Percentiles rank a stretch among this genome's conserved stretches.
phyloP scores from a whole-genome alignment of 1,139 yeast species.

The Kurtzmaniella quercitrusa region DNA sequence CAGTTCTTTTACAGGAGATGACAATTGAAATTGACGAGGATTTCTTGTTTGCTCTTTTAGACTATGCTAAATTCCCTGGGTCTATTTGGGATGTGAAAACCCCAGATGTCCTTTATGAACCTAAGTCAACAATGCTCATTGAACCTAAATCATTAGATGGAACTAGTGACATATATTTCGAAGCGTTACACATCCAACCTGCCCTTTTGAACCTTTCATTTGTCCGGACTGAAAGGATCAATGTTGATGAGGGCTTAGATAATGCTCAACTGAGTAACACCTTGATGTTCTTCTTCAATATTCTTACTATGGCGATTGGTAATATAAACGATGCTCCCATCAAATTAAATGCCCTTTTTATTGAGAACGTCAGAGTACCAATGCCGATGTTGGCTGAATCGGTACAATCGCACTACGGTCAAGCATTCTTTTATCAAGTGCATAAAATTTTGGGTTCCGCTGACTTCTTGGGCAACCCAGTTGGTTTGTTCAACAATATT shows the following conservation, averaged over 20 bases:
- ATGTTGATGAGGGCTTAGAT: constrained; percentile 44
- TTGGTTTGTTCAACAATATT: constrained; percentile 87
- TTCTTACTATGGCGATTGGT: constrained; percentile 94
- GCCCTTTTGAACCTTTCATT: constrained; percentile 84
- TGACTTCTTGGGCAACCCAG: constrained; percentile 94
- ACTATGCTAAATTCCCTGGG: constrained; percentile 69
- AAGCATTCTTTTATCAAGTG: constrained; percentile 85
- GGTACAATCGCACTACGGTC: constrained; percentile 82
- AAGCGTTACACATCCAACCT: constrained; percentile 89
- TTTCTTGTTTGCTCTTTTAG: constrained; percentile 76
- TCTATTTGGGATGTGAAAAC: constrained; percentile 58
- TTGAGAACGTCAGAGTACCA: constrained; percentile 89
- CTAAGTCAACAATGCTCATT: constrained; percentile 39
- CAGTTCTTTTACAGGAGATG: constrained; percentile 83
- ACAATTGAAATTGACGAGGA: constrained; percentile 93
- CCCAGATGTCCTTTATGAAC: constrained; percentile 60
- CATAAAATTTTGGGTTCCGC: constrained; percentile 96
- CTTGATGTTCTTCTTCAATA: constrained; percentile 70
- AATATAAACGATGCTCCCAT: constrained; percentile 97
- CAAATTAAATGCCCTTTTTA: constrained; percentile 75
- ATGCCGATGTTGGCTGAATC: constrained; percentile 68
- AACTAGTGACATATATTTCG: constrained; percentile 81
- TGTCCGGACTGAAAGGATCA: constrained; percentile 81
- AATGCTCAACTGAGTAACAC: constrained; percentile 59
- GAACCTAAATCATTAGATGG: constrained; percentile 60